phyloP scores from a whole-genome alignment of 495 filamentous ascomycete species.

The Lasiosphaeris hirsuta region DNA sequence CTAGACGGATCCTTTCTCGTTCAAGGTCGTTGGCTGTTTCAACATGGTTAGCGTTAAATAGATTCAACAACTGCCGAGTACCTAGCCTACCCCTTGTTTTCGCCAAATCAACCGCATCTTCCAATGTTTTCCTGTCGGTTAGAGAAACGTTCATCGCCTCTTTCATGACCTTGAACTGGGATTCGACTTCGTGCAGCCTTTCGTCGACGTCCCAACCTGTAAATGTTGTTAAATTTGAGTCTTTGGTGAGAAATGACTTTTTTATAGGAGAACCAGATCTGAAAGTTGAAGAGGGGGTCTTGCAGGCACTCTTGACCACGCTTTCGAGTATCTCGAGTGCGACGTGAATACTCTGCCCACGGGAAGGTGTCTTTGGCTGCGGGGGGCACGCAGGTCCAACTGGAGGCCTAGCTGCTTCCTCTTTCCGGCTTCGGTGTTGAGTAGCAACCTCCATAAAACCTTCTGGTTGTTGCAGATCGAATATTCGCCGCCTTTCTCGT shows the following conservation, averaged over 20 bases:
- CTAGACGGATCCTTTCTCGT: constrained; percentile 52
- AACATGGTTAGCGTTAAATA: constrained; percentile 7
- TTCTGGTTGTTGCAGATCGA: constrained; percentile 15
- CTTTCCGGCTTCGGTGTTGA: constrained; percentile 4
- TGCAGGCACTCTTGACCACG: constrained; percentile 19
- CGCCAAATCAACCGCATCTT: constrained; percentile 65
- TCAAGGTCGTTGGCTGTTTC: constrained; percentile 65
- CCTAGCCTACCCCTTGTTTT: constrained; percentile 69
- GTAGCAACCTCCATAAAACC: constrained; percentile 10
- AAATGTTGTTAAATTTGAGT: constrained; percentile 58
- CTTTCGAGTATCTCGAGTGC: constrained; percentile 18
- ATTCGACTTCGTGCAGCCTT: constrained; percentile 63
- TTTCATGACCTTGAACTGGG: constrained; percentile 56
- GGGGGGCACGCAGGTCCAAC: constrained; percentile 13
- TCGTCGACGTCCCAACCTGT: constrained; percentile 71
- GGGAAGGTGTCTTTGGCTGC: constrained; percentile 18
- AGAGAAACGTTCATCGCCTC: constrained; percentile 59
- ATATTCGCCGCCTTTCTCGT: constrained; percentile 6
- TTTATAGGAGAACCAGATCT: constrained; percentile 41
- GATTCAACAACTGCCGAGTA: no score
- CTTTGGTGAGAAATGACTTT: constrained; percentile 61
- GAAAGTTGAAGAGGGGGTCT: constrained; percentile 16
- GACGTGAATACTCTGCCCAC: constrained; percentile 1
- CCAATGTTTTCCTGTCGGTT: constrained; percentile 58
- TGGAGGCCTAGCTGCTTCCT: constrained; percentile 13